Evolutionary conservation across 169 alveolate species (phyloP).

Genomic region (Plasmodium fragile): DNA sequence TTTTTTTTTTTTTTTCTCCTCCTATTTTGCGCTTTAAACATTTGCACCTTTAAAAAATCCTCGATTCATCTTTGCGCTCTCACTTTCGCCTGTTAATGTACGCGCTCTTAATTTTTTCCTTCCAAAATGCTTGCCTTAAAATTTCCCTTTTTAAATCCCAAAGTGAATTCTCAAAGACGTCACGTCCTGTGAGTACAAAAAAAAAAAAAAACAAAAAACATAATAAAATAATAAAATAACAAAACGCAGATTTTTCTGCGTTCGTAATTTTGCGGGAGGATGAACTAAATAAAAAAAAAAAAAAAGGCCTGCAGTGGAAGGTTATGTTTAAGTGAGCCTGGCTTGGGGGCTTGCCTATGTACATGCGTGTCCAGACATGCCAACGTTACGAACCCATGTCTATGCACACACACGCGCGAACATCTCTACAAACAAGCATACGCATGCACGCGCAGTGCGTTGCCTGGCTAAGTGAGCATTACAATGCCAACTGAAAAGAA

Average conservation of each 20-base stretch:
- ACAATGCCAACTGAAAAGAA: slow-evolving; percentile 56
- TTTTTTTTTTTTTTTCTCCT: neutral
- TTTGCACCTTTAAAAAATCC: neutral
- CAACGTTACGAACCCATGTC: neutral
- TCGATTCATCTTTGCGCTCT: neutral
- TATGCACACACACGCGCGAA: neutral
- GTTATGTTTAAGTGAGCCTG: neutral
- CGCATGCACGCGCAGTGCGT: neutral
- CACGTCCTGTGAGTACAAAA: neutral
- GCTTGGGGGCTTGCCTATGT: neutral
- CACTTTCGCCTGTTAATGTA: neutral
- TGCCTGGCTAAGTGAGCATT: neutral
- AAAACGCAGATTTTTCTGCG: neutral
- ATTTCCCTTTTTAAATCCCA: neutral
- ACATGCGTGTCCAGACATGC: neutral
- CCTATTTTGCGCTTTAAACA: neutral
- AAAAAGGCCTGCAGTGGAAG: neutral
- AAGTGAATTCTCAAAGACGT: neutral
- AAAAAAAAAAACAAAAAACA: too few relatives aligned
- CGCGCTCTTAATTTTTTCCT: neutral
- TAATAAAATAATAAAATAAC: neutral
- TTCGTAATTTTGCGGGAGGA: neutral
- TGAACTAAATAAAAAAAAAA: neutral
- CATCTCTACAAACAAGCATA: neutral
- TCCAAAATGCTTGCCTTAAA: neutral